These are phyloP conservation scores for Psophocarpus tetragonolobus DNA, from an alignment of 306 rosid species.

Conservation along the genomic window DNA sequence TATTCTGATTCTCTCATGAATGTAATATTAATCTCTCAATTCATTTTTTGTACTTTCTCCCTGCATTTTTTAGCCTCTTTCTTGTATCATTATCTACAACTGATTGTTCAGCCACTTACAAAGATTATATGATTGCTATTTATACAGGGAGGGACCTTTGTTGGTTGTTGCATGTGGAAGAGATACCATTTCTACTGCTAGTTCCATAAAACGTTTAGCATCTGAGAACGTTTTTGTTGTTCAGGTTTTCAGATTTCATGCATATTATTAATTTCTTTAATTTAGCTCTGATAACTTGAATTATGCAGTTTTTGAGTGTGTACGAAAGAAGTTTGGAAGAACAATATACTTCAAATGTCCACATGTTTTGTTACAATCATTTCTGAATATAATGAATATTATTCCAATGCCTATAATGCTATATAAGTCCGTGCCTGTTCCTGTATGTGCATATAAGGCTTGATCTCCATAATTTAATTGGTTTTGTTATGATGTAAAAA, in stretches of 20 bases:
- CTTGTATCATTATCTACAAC: constrained; percentile 2
- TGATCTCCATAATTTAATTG: background rate
- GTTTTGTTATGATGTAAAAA: constrained; percentile 2
- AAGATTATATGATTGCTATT: constrained; percentile 26
- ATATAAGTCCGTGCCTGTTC: background rate
- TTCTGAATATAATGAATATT: background rate
- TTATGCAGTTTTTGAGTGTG: constrained; percentile 14
- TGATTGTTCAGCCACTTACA: constrained; percentile 5
- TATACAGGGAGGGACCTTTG: constrained; percentile 86
- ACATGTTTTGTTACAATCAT: constrained; percentile 1
- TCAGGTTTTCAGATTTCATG: constrained; percentile 63
- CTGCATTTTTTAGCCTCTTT: constrained; percentile 3
- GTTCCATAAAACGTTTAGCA: constrained; percentile 77
- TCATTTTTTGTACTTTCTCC: constrained; percentile 12
- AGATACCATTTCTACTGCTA: constrained; percentile 78
- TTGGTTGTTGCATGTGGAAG: constrained; percentile 93
- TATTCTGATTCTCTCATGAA: background rate
- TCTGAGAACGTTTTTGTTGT: constrained; percentile 79
- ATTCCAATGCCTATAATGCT: constrained; percentile 12
- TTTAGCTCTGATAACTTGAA: constrained; percentile 19
- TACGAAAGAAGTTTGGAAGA: background rate
- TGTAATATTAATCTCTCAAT: constrained; percentile 4
- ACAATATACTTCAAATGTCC: background rate
- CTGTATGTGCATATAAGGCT: background rate
- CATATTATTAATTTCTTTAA: background rate